Evolutionary conservation across 345 rosid genomes (phyloP).

Genomic region (Kandelia obovata): DNA sequence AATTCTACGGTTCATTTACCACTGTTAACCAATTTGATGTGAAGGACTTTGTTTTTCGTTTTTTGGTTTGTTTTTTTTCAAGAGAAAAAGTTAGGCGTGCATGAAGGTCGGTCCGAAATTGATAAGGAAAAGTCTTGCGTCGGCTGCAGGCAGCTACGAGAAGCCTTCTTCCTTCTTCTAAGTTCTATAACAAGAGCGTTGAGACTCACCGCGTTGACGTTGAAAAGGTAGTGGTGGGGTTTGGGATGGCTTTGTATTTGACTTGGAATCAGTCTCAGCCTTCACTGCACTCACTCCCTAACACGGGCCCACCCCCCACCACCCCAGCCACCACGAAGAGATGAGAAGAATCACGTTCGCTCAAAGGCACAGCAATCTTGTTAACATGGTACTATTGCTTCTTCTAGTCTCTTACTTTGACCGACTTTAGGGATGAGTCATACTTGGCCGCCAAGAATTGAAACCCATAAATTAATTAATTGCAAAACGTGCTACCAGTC

Average conservation of each 20-base stretch:
- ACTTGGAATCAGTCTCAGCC: constrained; percentile 24
- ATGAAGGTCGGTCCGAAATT: constrained; percentile 8
- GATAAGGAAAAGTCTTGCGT: constrained; percentile 11
- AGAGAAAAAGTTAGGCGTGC: not conserved
- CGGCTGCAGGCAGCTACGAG: constrained; percentile 20
- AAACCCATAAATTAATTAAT: not conserved
- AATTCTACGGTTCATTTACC: too few relatives aligned
- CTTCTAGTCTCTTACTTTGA: constrained; percentile 26
- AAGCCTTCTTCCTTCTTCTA: not conserved
- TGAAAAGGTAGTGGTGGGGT: not conserved
- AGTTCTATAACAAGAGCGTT: too few relatives aligned
- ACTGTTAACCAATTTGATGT: not conserved
- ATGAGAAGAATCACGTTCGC: too few relatives aligned
- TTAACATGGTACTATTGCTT: not conserved
- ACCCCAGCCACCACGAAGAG: not conserved
- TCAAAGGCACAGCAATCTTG: not conserved
- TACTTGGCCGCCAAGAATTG: constrained; percentile 35
- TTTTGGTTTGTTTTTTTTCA: not conserved
- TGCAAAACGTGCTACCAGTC: constrained; percentile 21
- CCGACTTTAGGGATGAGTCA: constrained; percentile 30
- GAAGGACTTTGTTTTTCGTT: not conserved
- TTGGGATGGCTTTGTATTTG: constrained; percentile 5
- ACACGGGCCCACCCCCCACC: not conserved
- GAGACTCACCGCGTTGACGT: constrained; percentile 9
- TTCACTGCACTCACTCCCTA: constrained; percentile 12